Evolutionary conservation across 2,329 filamentous ascomycete genomes (phyloP).

Genomic region (Pestalotiopsis sp.): DNA sequence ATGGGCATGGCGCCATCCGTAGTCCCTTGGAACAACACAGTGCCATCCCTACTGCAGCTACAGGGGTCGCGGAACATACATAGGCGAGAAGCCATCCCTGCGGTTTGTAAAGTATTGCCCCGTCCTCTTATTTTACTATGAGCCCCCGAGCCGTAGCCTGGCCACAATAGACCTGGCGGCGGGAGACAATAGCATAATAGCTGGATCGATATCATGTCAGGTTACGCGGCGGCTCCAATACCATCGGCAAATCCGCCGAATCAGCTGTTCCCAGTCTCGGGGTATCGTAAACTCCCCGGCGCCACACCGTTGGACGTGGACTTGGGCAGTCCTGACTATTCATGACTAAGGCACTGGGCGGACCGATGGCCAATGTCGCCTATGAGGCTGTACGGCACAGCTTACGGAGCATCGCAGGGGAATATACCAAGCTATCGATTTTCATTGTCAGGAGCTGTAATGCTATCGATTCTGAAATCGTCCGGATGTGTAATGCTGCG

Average conservation of each 20-base stretch:
- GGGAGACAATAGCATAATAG: background rate
- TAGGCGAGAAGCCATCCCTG: background rate
- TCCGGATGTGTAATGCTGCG: background rate
- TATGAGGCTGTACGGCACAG: constrained; percentile 1
- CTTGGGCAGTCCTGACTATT: background rate
- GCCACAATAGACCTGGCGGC: background rate
- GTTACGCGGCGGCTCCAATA: constrained; percentile 1
- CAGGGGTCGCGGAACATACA: background rate
- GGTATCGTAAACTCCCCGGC: background rate
- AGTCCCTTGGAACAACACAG: background rate
- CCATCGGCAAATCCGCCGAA: background rate
- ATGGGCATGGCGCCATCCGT: background rate
- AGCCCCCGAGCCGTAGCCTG: background rate
- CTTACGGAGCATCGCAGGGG: background rate
- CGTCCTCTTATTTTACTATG: constrained; percentile 5
- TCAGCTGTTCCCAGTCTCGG: constrained; percentile 2
- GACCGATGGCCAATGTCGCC: background rate
- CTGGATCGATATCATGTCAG: constrained; percentile 2
- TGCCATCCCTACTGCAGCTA: background rate
- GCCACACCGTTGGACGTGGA: constrained; percentile 1
- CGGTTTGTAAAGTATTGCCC: background rate
- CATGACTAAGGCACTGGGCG: background rate
- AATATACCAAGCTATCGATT: background rate
- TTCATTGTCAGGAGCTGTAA: background rate
- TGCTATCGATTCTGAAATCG: background rate